These are phyloP conservation scores for Cordyceps fumosorosea DNA, from an alignment of 2,329 filamentous ascomycete species.

Conservation along the genomic window DNA sequence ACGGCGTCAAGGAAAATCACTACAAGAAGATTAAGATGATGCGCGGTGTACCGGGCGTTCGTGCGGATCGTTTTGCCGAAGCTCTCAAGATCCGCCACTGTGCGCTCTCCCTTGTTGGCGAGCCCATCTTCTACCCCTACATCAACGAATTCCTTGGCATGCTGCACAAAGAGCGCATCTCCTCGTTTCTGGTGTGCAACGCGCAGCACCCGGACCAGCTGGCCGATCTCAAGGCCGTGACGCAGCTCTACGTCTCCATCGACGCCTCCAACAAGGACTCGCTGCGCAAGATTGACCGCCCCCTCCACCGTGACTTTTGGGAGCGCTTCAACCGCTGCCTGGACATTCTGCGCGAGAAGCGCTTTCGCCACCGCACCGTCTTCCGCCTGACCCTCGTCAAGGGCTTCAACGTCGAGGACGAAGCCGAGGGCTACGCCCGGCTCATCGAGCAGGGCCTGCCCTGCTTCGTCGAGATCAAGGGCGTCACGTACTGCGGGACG, in stretches of 20 bases:
- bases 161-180: constrained; percentile 81
- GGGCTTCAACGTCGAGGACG: constrained; percentile 95
- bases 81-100: constrained; percentile 92
- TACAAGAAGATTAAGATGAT: constrained; percentile 98
- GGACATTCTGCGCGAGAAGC: constrained; percentile 77
- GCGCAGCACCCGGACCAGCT: constrained; percentile 93
- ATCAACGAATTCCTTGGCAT: constrained; percentile 88
- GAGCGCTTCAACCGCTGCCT: constrained; percentile 88
- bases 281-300: constrained; percentile 81
- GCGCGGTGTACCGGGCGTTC: constrained; percentile 85
- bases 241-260: constrained; percentile 93
- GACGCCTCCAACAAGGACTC: constrained; percentile 88
- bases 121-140: constrained; percentile 97
- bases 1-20: constrained; percentile 83
- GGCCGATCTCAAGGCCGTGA: constrained; percentile 73
- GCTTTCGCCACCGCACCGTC: constrained; percentile 83
- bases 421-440: constrained; percentile 82
- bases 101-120: constrained; percentile 83
- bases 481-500: constrained; percentile 94
- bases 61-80: constrained; percentile 86
- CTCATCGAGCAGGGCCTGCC: constrained; percentile 81
- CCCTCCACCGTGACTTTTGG: constrained; percentile 95
- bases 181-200: constrained; percentile 93
- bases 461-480: constrained; percentile 92
- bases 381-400: constrained; percentile 95